Conservation (phyloP, 2,329 filamentous ascomycete genomes). For the Hypoxylon sp. region DNA sequence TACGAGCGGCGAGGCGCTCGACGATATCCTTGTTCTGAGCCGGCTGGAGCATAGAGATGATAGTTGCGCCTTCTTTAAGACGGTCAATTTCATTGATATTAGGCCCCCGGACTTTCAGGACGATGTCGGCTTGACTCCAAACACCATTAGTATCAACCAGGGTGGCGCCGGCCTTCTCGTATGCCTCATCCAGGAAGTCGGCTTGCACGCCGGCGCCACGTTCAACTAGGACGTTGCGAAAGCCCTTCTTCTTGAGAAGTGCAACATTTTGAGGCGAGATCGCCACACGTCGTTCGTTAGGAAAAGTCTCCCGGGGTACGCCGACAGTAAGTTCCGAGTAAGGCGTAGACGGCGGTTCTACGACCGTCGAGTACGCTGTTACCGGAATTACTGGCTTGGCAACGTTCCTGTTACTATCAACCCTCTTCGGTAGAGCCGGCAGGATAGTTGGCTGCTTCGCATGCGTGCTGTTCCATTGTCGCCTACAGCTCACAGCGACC, state of each 20-base stretch:
- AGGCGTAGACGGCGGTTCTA: constrained; percentile 64
- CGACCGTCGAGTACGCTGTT: constrained; percentile 51
- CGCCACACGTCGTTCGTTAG: constrained; percentile 84
- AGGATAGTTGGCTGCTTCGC: constrained; percentile 49
- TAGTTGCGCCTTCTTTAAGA: constrained; percentile 76
- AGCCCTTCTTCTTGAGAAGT: constrained; percentile 87
- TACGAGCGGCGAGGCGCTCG: constrained; percentile 76
- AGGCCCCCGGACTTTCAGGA: constrained; percentile 86
- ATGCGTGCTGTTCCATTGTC: constrained; percentile 49
- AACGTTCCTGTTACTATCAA: constrained; percentile 38
- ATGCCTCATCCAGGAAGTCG: constrained; percentile 82
- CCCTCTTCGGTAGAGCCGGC: constrained; percentile 46
- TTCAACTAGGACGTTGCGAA: constrained; percentile 81
- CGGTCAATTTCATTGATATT: constrained; percentile 75
- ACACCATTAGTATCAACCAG: constrained; percentile 77
- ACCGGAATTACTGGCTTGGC: constrained; percentile 43
- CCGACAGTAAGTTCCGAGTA: constrained; percentile 82
- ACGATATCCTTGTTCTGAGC: constrained; percentile 82
- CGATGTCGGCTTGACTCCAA: constrained; percentile 80
- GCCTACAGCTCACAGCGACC: constrained; percentile 35
- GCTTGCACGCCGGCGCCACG: constrained; percentile 82
- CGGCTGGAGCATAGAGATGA: constrained; percentile 88
- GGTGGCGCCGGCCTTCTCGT: constrained; percentile 81
- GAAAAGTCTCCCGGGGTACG: constrained; percentile 82
- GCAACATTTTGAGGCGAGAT: constrained; percentile 87